phyloP scores from a whole-genome alignment of 768 basidiomycete species.

The Mycena galericulata region DNA sequence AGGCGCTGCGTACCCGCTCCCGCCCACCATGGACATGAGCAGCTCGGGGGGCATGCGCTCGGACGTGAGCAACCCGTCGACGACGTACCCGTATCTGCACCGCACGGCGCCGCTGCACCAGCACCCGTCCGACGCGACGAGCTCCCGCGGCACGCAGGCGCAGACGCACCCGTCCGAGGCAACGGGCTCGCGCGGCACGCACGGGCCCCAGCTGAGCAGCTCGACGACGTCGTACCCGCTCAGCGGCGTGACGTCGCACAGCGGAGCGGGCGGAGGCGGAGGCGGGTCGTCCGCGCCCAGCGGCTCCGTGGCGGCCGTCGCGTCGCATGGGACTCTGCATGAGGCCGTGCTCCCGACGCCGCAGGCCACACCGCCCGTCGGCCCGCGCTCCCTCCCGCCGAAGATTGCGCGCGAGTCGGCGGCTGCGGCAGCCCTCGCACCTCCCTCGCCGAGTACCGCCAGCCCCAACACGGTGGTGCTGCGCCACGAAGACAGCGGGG shows the following conservation, averaged over 20 bases:
- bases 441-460: background rate
- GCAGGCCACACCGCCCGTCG: background rate
- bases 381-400: too few relatives aligned
- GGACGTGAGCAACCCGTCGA: background rate
- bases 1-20: background rate
- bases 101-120: background rate
- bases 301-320: background rate
- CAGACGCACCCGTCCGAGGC: background rate
- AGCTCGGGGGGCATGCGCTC: background rate
- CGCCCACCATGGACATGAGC: too few relatives aligned
- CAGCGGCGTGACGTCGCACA: background rate
- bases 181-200: background rate
- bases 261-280: background rate
- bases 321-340: background rate
- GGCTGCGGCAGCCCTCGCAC: background rate
- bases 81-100: background rate
- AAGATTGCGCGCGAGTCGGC: conserved; percentile 10
- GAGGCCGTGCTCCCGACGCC: background rate
- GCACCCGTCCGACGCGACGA: background rate
- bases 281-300: background rate
- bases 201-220: background rate
- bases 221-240: background rate
- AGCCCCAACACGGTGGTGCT: background rate
- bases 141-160: background rate
- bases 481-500: conserved; percentile 25